A percentile compares a stretch with the other conserved stretches of the same genome.
phyloP scores from a whole-genome alignment of 2,329 filamentous ascomycete genomes.

The Thielaviopsis punctulata region DNA sequence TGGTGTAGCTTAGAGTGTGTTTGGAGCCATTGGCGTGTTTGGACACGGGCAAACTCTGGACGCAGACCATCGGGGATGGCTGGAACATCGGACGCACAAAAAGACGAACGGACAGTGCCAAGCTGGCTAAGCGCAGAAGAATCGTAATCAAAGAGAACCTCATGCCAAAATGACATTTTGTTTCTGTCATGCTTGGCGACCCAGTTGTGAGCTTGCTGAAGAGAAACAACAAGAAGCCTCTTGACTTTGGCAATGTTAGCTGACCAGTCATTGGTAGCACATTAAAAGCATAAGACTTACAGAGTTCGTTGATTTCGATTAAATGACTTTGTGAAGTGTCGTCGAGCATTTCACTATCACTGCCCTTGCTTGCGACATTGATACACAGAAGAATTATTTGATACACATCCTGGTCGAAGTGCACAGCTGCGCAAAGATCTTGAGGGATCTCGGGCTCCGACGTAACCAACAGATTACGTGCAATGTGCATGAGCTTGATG shows the following conservation, averaged over 20 bases:
- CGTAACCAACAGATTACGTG: constrained; percentile 46
- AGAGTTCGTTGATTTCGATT: constrained; percentile 46
- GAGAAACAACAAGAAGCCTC: constrained; percentile 45
- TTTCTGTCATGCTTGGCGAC: constrained; percentile 51
- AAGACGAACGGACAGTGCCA: constrained; percentile 16
- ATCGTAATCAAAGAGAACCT: constrained; percentile 45
- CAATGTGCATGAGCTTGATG: constrained; percentile 51
- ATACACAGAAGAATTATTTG: constrained; percentile 48
- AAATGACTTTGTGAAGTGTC: constrained; percentile 38
- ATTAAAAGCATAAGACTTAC: constrained; percentile 23
- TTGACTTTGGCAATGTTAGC: constrained; percentile 30
- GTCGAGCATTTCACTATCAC: constrained; percentile 45
- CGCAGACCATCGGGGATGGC: constrained; percentile 19
- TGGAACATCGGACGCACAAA: background rate
- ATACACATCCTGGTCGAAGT: constrained; percentile 49
- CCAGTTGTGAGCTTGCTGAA: constrained; percentile 54
- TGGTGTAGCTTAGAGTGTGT: constrained; percentile 42
- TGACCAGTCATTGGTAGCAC: background rate
- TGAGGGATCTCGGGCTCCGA: constrained; percentile 47
- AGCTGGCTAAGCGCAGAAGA: constrained; percentile 20
- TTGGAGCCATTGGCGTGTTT: constrained; percentile 45
- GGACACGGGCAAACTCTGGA: constrained; percentile 38
- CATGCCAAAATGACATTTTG: constrained; percentile 54
- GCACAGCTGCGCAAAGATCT: constrained; percentile 45
- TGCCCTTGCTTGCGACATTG: constrained; percentile 50